phyloP scores from a whole-genome alignment of 768 basidiomycete genomes.

The Mycena vitilis region DNA sequence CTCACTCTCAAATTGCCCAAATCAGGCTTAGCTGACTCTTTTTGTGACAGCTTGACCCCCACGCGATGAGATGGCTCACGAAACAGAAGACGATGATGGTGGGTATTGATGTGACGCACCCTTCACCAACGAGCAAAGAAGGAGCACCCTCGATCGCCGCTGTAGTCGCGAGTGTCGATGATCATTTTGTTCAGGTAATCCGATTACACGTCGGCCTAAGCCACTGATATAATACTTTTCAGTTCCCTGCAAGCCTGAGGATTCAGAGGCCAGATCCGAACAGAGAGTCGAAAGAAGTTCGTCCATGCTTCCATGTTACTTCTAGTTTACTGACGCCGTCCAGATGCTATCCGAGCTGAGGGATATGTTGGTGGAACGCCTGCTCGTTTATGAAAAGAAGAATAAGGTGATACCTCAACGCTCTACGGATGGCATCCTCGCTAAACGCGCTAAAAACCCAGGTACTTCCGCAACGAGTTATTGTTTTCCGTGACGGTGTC shows the following conservation, averaged over 20 bases:
- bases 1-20: conserved; percentile 19
- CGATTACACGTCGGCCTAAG: too few species aligned
- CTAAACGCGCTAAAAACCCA: too few species aligned
- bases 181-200: conserved; percentile 62
- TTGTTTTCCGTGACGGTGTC: conserved; percentile 85
- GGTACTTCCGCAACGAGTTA: conserved; percentile 71
- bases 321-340: conserved; percentile 1
- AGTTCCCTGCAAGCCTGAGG: conserved; percentile 80
- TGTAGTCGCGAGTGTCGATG: conserved; percentile 82
- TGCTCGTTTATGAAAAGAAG: conserved; percentile 66
- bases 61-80: conserved; percentile 72
- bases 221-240: not conserved
- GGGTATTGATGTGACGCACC: conserved; percentile 88
- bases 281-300: conserved; percentile 45
- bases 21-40: conserved; percentile 8
- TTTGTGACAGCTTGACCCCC: conserved; percentile 58
- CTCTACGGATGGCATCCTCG: too few species aligned
- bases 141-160: conserved; percentile 89
- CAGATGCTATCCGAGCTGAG: conserved; percentile 79
- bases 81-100: conserved; percentile 83
- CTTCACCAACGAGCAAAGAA: conserved; percentile 70
- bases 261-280: conserved; percentile 60
- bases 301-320: conserved; percentile 22
- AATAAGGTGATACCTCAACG: conserved; percentile 47
- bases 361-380: conserved; percentile 78